These are phyloP conservation scores for Datura wrightii DNA, from an alignment of 257 asterid species.

Conservation along the genomic window DNA sequence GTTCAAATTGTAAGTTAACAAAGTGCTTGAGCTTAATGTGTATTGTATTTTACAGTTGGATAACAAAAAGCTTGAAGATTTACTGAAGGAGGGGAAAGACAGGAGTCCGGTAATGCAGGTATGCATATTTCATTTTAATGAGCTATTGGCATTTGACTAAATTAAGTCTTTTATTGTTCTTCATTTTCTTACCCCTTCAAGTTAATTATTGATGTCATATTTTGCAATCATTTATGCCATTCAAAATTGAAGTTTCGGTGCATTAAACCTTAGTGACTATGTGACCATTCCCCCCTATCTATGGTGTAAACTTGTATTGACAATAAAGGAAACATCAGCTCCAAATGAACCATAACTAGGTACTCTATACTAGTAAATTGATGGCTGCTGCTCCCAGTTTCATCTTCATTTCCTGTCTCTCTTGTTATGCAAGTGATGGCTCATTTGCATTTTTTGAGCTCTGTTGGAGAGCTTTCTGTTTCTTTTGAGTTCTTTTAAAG, in stretches of 20 bases:
- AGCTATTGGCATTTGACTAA: conserved; percentile 5
- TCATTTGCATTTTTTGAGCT: not conserved
- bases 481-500: not conserved
- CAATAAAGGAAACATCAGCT: not conserved
- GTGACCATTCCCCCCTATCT: not conserved
- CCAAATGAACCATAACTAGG: not conserved
- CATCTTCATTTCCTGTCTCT: not conserved
- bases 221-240: not conserved
- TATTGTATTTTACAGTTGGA: conserved; percentile 56
- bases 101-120: conserved; percentile 82
- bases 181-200: not conserved
- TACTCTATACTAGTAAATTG: not conserved
- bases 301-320: not conserved
- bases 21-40: not conserved
- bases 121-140: conserved; percentile 6
- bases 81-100: conserved; percentile 59
- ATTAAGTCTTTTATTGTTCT: not conserved
- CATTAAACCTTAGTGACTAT: not conserved
- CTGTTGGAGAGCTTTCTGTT: not conserved
- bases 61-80: conserved; percentile 64
- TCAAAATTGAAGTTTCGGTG: conserved; percentile 7
- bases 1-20: not conserved
- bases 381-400: not conserved
- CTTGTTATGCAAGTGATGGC: not conserved
- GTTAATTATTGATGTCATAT: not conserved